Percentiles rank a stretch among this genome's conserved stretches.
phyloP scores from a whole-genome alignment of 1,139 yeast genomes.

The Debaryomyces coudertii region DNA sequence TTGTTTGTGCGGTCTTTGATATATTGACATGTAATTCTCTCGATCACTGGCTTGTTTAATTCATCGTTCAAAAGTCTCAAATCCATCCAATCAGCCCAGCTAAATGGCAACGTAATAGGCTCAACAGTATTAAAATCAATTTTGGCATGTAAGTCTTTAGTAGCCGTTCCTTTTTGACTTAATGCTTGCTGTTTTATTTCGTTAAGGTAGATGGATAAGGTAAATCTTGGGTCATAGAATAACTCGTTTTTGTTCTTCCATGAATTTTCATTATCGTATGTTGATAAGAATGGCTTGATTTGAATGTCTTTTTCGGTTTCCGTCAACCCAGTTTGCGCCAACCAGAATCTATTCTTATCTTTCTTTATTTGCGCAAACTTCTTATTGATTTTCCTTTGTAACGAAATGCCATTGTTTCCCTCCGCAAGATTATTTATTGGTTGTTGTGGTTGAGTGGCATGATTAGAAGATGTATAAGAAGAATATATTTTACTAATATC shows the following conservation, averaged over 20 bases:
- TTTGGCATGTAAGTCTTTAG: slow-evolving; percentile 3
- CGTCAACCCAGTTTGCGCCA: slow-evolving; percentile 27
- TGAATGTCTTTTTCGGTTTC: slow-evolving; percentile 17
- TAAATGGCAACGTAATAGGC: slow-evolving; percentile 28
- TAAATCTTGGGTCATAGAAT: slow-evolving; percentile 44
- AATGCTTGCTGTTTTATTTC: slow-evolving; percentile 25
- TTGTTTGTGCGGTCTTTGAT: slow-evolving; percentile 23
- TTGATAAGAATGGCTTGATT: slow-evolving; percentile 19
- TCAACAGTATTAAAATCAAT: slow-evolving; percentile 22
- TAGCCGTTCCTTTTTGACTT: slow-evolving; percentile 12
- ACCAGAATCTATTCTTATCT: slow-evolving; percentile 25
- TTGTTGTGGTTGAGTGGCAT: slow-evolving; percentile 11
- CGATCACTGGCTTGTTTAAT: slow-evolving; percentile 21
- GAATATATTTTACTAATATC: slow-evolving; percentile 2
- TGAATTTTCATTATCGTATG: slow-evolving; percentile 20
- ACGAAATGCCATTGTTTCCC: slow-evolving; percentile 3
- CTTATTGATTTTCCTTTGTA: slow-evolving; percentile 14
- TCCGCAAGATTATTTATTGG: slow-evolving; percentile 9
- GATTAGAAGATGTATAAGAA: slow-evolving; percentile 9
- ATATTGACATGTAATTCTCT: slow-evolving; percentile 25
- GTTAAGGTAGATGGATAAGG: slow-evolving; percentile 38
- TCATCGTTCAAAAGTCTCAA: slow-evolving; percentile 25
- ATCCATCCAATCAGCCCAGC: slow-evolving; percentile 37
- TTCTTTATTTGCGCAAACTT: slow-evolving; percentile 19
- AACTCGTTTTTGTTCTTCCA: slow-evolving; percentile 26